These are phyloP conservation scores for Cyathus striatus DNA, from an alignment of 768 basidiomycete genomes.

Conservation along the genomic window DNA sequence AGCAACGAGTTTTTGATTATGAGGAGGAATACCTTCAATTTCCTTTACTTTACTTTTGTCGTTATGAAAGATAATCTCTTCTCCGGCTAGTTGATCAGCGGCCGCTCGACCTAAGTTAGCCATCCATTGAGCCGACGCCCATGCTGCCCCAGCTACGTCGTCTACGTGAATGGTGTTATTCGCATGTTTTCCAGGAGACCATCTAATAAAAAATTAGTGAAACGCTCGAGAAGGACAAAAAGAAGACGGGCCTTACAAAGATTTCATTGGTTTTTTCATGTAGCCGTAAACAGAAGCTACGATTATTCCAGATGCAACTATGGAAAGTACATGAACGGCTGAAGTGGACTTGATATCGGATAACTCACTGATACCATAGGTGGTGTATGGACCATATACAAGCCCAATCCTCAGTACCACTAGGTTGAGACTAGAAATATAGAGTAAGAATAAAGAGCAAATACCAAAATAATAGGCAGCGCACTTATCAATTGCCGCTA, in stretches of 20 bases:
- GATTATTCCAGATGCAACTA: slow-evolving; percentile 68
- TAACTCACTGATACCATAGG: slow-evolving; percentile 60
- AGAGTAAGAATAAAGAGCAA: slow-evolving; percentile 27
- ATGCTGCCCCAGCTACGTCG: slow-evolving; percentile 73
- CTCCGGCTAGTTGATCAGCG: slow-evolving; percentile 63
- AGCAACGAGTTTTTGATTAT: slow-evolving; percentile 54
- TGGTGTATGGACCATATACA: slow-evolving; percentile 77
- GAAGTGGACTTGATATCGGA: no score
- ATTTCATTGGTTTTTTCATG: slow-evolving; percentile 81
- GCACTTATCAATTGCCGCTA: slow-evolving; percentile 74
- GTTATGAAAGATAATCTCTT: slow-evolving; percentile 60
- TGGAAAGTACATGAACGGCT: slow-evolving; percentile 2
- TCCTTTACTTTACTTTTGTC: slow-evolving; percentile 65
- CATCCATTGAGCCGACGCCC: slow-evolving; percentile 79
- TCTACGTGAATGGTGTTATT: slow-evolving; percentile 74
- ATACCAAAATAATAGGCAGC: no score
- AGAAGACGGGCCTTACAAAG: slow-evolving; percentile 54
- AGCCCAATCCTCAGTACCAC: slow-evolving; percentile 73
- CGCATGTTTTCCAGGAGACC: slow-evolving; percentile 74
- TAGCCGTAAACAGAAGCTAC: slow-evolving; percentile 80
- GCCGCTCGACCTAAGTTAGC: slow-evolving; percentile 53
- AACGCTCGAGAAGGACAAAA: neutral
- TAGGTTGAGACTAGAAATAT: slow-evolving; percentile 59
- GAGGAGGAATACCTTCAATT: slow-evolving; percentile 55
- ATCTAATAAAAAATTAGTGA: slow-evolving; percentile 36